Percentiles rank a stretch among this genome's conserved stretches.
Conservation (phyloP, 2,329 filamentous ascomycete species). For the Hansfordia pulvinata region DNA sequence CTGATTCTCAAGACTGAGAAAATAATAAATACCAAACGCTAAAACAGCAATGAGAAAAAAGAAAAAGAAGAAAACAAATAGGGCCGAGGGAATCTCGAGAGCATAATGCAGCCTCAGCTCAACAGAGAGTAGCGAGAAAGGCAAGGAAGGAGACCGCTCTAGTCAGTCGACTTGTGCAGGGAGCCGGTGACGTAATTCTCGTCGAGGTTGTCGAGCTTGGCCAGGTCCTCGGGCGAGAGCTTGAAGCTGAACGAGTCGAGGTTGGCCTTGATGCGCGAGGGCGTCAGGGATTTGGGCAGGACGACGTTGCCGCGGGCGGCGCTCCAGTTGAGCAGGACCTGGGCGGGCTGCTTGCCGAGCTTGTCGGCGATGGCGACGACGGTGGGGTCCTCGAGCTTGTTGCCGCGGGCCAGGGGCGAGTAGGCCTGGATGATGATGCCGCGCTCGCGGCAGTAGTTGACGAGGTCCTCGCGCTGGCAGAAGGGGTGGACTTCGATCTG, state of each 20-base stretch:
- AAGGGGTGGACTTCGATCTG: slow-evolving; percentile 77
- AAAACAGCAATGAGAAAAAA: too few relatives aligned
- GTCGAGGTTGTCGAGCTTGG: slow-evolving; percentile 26
- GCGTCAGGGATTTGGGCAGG: slow-evolving; percentile 49
- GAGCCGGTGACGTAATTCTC: slow-evolving; percentile 15
- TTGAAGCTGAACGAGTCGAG: slow-evolving; percentile 49
- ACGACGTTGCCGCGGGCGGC: slow-evolving; percentile 42
- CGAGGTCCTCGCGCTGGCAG: slow-evolving; percentile 47
- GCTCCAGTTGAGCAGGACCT: slow-evolving; percentile 47
- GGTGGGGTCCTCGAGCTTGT: slow-evolving; percentile 31
- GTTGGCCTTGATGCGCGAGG: slow-evolving; percentile 46
- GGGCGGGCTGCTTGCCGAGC: slow-evolving; percentile 39
- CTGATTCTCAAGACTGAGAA: too few relatives aligned
- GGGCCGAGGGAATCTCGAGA: too few relatives aligned
- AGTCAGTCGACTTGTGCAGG: slow-evolving; percentile 25
- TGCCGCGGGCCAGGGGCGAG: slow-evolving; percentile 32
- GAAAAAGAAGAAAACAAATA: too few relatives aligned
- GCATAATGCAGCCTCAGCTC: too few relatives aligned
- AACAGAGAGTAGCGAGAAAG: too few relatives aligned
- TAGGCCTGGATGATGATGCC: slow-evolving; percentile 44
- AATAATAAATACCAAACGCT: too few relatives aligned
- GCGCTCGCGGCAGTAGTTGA: slow-evolving; percentile 42
- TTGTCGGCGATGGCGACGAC: slow-evolving; percentile 40
- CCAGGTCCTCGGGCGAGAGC: slow-evolving; percentile 40
- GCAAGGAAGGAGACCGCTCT: too few relatives aligned